Evolutionary conservation across 345 rosid genomes (phyloP).

Genomic region (Gossypium stocksii): DNA sequence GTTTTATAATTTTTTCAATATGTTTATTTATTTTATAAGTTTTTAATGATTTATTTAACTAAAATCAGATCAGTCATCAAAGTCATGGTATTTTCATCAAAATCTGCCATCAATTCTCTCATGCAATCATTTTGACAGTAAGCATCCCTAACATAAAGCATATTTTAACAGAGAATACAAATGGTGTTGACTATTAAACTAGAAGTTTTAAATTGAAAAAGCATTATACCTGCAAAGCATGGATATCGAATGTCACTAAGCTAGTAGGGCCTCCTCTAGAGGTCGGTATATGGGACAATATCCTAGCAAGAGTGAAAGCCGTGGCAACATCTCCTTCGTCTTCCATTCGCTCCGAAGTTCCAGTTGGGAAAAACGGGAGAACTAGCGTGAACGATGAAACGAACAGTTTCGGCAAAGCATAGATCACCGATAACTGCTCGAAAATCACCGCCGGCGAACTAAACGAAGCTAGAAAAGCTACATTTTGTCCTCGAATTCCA

Average conservation of each 20-base stretch:
- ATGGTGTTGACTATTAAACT: too few species aligned
- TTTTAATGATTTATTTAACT: too few species aligned
- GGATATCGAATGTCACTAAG: slow-evolving; percentile 94
- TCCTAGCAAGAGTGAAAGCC: slow-evolving; percentile 96
- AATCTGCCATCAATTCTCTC: too few species aligned
- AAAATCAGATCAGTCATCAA: too few species aligned
- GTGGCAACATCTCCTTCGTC: slow-evolving; percentile 97
- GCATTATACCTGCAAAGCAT: slow-evolving; percentile 78
- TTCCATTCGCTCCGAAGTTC: slow-evolving; percentile 98
- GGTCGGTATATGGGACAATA: slow-evolving; percentile 75
- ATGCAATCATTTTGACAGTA: too few species aligned
- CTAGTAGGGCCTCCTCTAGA: slow-evolving; percentile 96
- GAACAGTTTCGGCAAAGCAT: slow-evolving; percentile 86
- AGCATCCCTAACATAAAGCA: too few species aligned
- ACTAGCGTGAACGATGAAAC: slow-evolving; percentile 88
- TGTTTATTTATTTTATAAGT: too few species aligned
- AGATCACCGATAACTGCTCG: slow-evolving; percentile 88
- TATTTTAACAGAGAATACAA: too few species aligned
- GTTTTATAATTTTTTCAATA: too few species aligned
- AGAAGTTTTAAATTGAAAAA: too few species aligned
- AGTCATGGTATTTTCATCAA: too few species aligned
- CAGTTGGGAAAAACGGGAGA: slow-evolving; percentile 95
- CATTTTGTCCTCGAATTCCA: slow-evolving; percentile 86
- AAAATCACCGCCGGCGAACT: slow-evolving; percentile 86
- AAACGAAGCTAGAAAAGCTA: slow-evolving; percentile 90